Conservation (phyloP, 805 yeast species). For the Metschnikowia aberdeeniae region DNA sequence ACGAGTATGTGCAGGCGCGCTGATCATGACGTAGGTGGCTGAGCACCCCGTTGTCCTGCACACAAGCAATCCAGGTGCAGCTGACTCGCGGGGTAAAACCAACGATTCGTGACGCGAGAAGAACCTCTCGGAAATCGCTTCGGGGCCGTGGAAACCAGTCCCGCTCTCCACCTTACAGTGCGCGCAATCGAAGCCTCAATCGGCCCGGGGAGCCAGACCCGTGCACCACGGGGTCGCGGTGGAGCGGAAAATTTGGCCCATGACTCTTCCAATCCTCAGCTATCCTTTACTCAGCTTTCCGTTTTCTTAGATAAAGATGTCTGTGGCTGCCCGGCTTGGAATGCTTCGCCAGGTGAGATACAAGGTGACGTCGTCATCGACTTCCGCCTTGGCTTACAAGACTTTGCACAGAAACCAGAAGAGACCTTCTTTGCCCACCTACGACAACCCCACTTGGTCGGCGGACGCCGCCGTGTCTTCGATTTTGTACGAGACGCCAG, state of each 20-base stretch:
- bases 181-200: too few species aligned
- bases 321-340: constrained; percentile 3
- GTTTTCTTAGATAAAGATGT: neutral
- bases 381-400: constrained; percentile 93
- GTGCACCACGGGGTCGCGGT: constrained; percentile 1
- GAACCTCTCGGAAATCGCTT: too few species aligned
- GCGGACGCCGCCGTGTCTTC: constrained; percentile 97
- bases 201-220: neutral
- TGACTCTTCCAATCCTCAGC: constrained; percentile 1
- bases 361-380: constrained; percentile 52
- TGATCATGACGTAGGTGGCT: neutral
- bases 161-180: too few species aligned
- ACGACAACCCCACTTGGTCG: constrained; percentile 92
- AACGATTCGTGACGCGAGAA: too few species aligned
- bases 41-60: too few species aligned
- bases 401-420: constrained; percentile 80
- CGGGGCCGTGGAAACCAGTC: too few species aligned
- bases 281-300: neutral
- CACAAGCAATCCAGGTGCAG: too few species aligned
- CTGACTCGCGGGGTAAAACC: too few species aligned
- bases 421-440: constrained; percentile 87
- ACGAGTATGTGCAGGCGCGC: neutral
- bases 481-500: constrained; percentile 87
- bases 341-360: constrained; percentile 15
- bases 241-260: constrained; percentile 2